Percentiles rank a stretch among this genome's conserved stretches.
These are phyloP conservation scores for rapeseed (Brassica napus) DNA, from an alignment of 345 rosid genomes.

Conservation along the genomic window DNA sequence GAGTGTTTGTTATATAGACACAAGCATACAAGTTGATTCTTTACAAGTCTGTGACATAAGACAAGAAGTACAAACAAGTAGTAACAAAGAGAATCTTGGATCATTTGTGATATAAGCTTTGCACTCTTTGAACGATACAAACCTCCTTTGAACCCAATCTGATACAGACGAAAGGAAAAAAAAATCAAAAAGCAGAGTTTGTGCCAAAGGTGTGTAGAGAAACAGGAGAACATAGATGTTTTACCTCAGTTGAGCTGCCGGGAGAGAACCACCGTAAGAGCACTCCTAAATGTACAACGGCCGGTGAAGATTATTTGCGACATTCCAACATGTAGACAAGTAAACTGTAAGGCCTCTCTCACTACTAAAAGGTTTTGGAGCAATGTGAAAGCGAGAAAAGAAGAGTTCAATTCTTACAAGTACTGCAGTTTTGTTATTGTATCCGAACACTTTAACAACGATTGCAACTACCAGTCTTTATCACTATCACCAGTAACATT, in stretches of 20 bases:
- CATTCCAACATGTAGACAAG: constrained; percentile 70
- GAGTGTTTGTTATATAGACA: too few relatives aligned
- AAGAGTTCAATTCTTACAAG: constrained; percentile 57
- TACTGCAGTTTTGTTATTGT: constrained; percentile 81
- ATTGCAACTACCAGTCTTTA: constrained; percentile 69
- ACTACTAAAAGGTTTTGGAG: constrained; percentile 7
- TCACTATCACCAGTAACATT: constrained; percentile 70
- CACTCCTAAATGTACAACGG: constrained; percentile 81
- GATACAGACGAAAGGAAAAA: constrained; percentile 43
- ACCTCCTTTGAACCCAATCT: constrained; percentile 90
- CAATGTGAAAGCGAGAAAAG: background rate
- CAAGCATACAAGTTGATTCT: too few relatives aligned
- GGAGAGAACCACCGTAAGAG: constrained; percentile 88
- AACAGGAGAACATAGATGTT: background rate
- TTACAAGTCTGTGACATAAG: too few relatives aligned
- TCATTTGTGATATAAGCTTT: constrained; percentile 77
- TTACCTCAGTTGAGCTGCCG: constrained; percentile 73
- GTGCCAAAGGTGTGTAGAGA: background rate
- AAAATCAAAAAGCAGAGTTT: constrained; percentile 11
- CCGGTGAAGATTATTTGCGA: constrained; percentile 83
- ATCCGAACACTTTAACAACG: constrained; percentile 85
- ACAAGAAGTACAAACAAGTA: too few relatives aligned
- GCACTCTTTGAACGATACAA: constrained; percentile 78
- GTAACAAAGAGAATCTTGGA: constrained; percentile 67
- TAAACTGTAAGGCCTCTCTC: constrained; percentile 27